Evolutionary conservation across 305 asterid species (phyloP), one percentile per base, ranked within the genome.

Genomic region (Andrographis paniculata): DNA sequence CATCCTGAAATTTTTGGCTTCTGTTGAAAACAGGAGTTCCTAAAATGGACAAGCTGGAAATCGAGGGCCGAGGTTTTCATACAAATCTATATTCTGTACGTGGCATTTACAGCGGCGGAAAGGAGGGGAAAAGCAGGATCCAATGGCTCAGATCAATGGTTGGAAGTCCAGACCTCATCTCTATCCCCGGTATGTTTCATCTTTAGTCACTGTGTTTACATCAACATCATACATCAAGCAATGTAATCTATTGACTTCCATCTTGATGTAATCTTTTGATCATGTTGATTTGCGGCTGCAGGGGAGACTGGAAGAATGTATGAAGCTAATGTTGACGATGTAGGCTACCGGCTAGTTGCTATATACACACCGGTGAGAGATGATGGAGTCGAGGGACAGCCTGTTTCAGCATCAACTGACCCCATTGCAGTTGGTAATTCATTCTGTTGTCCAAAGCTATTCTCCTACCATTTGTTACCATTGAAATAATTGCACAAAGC

Each of bases 81-180:
- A 92, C 97, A 50, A 92, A 81, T 61, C 74, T 92, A 65, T 92
- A 87, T 48, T 82, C 95, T 31, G 86, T 92, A 17, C 80, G 86
- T 56, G 99, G 99, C 23, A 52, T 62, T 59, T 92, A 92, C 55
- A 84, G 84, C 30, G 99, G 99, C 6, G 99, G 99, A 38, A 92
- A 72, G 60, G 99, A 92, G 70, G 99, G 99, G 14, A 87, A 92
- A 73, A 92, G 99, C 70, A 76, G 71, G 67, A 79, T 87, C 59
- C 99, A 92, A 71, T 92, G 99, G 99, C 99, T 92, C 31, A 77
- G 97, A 63, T 87, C 99, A 41, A 87, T 87, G 97, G 86, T 84
- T 51, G 99, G 97, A 74, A 84, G 99, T 65, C 99, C 99, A 45
- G 99, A 92, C 59, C 97, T 92, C 67, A 92, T 92, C 42, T 75